A percentile compares a stretch with the other conserved stretches of the same genome.
phyloP scores from a whole-genome alignment of 129 eudicot genomes.

The Helianthus annuus region HanXRQr2.0-SUNRISE NC_035435.2:16072636-16073135 shows the following conservation, averaged over 20 bases:
- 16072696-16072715: constrained; percentile 22
- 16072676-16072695: constrained; percentile 8
- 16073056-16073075: constrained; percentile 15
- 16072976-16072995: background rate
- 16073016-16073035: background rate
- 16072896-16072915: background rate
- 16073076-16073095: background rate
- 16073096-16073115: constrained; percentile 4
- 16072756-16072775: too few species aligned
- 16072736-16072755: too few species aligned
- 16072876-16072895: background rate
- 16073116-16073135: background rate
- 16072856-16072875: background rate
- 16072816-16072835: background rate
- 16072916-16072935: background rate
- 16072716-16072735: background rate
- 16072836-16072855: background rate
- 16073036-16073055: background rate
- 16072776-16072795: too few species aligned
- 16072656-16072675: background rate
- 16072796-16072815: background rate
- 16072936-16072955: background rate
- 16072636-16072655: background rate
- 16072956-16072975: constrained; percentile 6
- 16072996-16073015: background rate